Base-by-base conservation (phyloP, 495 filamentous ascomycete species). In the Hyphodiscus hymeniophilus region DNA sequence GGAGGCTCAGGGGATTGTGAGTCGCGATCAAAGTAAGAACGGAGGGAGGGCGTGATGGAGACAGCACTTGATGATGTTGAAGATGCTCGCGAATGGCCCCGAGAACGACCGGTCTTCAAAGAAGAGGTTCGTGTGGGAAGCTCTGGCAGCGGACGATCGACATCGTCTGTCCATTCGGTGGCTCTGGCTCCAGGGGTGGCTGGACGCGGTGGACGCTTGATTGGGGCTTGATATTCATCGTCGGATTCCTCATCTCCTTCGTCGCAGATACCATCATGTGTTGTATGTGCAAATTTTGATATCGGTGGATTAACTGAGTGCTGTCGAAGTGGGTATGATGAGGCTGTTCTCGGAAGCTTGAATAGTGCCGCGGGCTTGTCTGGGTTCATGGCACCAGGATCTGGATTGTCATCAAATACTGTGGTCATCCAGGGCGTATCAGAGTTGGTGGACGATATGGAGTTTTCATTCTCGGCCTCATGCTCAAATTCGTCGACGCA, bases 91-190 rank as follows among this genome's bases (percentile, higher is more conserved):
- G 17, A 30, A 30, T 47, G 12, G n/a, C n/a, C n/a, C n/a, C n/a
- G n/a, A n/a, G n/a, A n/a, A 24, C 10, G 26, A 10, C 26, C 26
- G 26, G 4, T 18, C 2, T 30, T 42, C 7, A 47, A 20, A 18
- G 44, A 46, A 10, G 40, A 45, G n/a, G 18, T 42, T 15, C 42
- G 42, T 3, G 17, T 39, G 10, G 24, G 35, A 1, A 71, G 57
- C 49, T 68, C 62, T n/a, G 71, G 71, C 4, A 74, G 42, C n/a
- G 68, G 67, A 0, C 69, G 61, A 43, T 66, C 64, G 22, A 66
- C 43, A 26, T 61, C 18, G 13, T 58, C 12, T 44, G 52, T 54
- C 38, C 53, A 49, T 12, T 31, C n/a, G n/a, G n/a, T n/a, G n/a
- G n/a, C n/a, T n/a, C n/a, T n/a, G n/a, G n/a, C n/a, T n/a, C n/a